Percentiles rank a stretch among this genome's conserved stretches.
Conservation (phyloP, 1,139 yeast genomes). For the Geotrichum siamense region DNA sequence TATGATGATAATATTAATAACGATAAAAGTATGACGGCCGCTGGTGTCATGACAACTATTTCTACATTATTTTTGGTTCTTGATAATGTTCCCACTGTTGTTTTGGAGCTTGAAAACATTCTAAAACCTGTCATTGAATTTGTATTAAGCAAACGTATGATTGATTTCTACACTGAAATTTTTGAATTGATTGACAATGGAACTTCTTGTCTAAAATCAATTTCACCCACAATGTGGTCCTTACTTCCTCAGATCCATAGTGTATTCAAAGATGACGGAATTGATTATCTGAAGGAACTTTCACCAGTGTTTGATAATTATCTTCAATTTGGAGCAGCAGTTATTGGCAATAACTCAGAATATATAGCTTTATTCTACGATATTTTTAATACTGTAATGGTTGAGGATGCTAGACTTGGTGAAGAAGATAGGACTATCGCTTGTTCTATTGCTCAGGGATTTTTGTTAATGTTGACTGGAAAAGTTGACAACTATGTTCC, state of each 20-base stretch:
- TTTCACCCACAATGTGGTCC: slow-evolving; percentile 74
- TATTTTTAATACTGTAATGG: slow-evolving; percentile 35
- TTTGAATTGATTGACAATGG: slow-evolving; percentile 83
- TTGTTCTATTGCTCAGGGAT: slow-evolving; percentile 49
- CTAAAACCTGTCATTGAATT: slow-evolving; percentile 66
- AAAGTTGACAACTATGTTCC: slow-evolving; percentile 40
- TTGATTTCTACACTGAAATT: slow-evolving; percentile 75
- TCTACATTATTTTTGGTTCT: slow-evolving; percentile 80
- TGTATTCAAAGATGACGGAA: slow-evolving; percentile 46
- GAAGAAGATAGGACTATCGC: slow-evolving; percentile 46
- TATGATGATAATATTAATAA: slow-evolving; percentile 44
- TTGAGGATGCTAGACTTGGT: slow-evolving; percentile 38
- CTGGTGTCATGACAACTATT: slow-evolving; percentile 81
- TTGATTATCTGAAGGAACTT: slow-evolving; percentile 68
- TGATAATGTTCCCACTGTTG: slow-evolving; percentile 68
- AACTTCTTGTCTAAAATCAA: slow-evolving; percentile 61
- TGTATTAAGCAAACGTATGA: slow-evolving; percentile 57
- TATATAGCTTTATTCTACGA: slow-evolving; percentile 27
- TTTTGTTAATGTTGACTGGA: slow-evolving; percentile 43
- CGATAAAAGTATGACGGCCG: slow-evolving; percentile 82
- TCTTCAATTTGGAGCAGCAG: slow-evolving; percentile 61
- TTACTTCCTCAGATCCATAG: slow-evolving; percentile 51
- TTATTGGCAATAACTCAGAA: slow-evolving; percentile 37
- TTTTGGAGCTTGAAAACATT: slow-evolving; percentile 61
- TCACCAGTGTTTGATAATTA: slow-evolving; percentile 70